Evolutionary conservation across 1,139 yeast species (phyloP), one percentile per base, ranked within the genome.

Genomic region (Arxiozyma slooffiae): DNA sequence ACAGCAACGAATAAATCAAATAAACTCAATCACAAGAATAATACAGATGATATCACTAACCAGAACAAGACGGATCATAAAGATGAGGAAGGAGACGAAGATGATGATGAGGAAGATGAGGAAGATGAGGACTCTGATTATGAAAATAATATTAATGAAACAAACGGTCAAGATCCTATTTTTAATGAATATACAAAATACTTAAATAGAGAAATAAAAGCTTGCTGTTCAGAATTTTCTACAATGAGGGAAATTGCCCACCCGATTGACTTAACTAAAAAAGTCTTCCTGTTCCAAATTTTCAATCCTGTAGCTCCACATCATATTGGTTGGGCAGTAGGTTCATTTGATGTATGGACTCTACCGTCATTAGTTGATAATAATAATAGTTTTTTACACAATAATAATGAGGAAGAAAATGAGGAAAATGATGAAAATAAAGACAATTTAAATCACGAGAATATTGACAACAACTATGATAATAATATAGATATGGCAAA

Each of bases 311-410:
- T 89, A 0, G 82, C 95, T 47, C 89, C 98, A 0, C 97, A 90
- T 58, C 97, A 90, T 67, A 76, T 94, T n/a, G 97, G 97, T 0
- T 92, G 96, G 83, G 90, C 96, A 0, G 78, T 88, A 2, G 99
- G 98, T 0, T 83, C 96, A 5, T 94, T 92, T 67, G 81, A 81
- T 73, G 54, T 74, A 77, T 41, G 78, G 79, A 18, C 67, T 80
- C 42, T 71, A 22, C 69, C 68, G 2, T 63, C 66, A 2, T 50
- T 59, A 7, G 41, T 53, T 7, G 50, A 50, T n/a, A 54, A 53
- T 21, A 61, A 53, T 63, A 26, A 53, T 63, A 26, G 20, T 20
- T 21, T 18, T 4, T 30, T 34, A 20, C 30, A 42, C 20, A 61
- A 30, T 11, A 30, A 46, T 40, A 63, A 65, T 22, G 78, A 73